These are phyloP conservation scores for Pyrus betulifolia DNA, from an alignment of 306 rosid genomes.

Conservation along the genomic window DNA sequence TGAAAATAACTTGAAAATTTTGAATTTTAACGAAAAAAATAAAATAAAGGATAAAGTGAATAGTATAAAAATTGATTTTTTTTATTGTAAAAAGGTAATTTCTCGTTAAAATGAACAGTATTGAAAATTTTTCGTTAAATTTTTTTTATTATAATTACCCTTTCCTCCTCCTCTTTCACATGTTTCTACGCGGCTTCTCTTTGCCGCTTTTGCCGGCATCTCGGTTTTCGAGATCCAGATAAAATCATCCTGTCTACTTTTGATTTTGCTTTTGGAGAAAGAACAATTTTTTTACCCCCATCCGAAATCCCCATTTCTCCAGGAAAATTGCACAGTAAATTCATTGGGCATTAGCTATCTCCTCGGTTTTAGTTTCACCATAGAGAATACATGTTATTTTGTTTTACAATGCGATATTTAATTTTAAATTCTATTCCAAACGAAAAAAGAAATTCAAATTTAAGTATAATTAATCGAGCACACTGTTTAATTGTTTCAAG, in stretches of 20 bases:
- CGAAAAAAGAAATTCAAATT: too few species aligned
- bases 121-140: rapidly evolving
- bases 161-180: not conserved
- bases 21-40: rapidly evolving
- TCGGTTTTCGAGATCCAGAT: conserved; percentile 30
- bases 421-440: too few species aligned
- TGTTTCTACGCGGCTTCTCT: conserved; percentile 37
- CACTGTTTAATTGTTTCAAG: not conserved
- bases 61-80: rapidly evolving
- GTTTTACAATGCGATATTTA: too few species aligned
- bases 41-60: too few species aligned
- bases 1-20: rapidly evolving
- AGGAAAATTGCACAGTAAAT: conserved; percentile 3
- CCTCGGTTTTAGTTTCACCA: not conserved
- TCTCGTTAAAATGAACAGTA: too few species aligned
- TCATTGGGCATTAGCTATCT: not conserved
- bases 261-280: conserved; percentile 16
- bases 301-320: not conserved
- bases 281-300: conserved; percentile 2
- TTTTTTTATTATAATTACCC: not conserved
- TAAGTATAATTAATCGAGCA: too few species aligned
- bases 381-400: not conserved
- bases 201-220: conserved; percentile 45
- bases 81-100: rapidly evolving
- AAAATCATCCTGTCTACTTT: conserved; percentile 31